Evolutionary conservation across 495 filamentous ascomycete genomes (phyloP).

Genomic region (Penicillium ucsense): DNA sequence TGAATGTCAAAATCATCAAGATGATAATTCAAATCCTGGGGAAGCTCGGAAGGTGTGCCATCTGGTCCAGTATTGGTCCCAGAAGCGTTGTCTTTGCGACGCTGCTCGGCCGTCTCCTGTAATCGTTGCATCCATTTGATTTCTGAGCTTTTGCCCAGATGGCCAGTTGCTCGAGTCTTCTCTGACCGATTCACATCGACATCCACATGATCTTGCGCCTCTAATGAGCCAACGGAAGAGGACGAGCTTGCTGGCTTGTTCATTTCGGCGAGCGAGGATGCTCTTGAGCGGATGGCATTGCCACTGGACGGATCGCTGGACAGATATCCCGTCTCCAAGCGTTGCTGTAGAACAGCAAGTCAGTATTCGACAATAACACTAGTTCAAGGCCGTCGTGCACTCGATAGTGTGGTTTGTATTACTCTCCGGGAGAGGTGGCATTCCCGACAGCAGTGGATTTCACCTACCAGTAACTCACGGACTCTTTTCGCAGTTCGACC

Average conservation of each 20-base stretch:
- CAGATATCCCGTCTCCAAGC: background rate
- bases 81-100: constrained; percentile 6
- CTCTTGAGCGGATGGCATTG: background rate
- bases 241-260: constrained; percentile 8
- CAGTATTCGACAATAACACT: background rate
- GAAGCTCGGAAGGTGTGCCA: constrained; percentile 5
- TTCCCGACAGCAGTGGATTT: too few species aligned
- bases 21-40: constrained; percentile 39
- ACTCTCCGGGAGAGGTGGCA: too few species aligned
- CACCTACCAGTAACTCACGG: constrained; percentile 21
- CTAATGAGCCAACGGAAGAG: constrained; percentile 46
- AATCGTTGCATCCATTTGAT: constrained; percentile 49
- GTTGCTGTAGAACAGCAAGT: background rate
- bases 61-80: constrained; percentile 4
- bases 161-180: constrained; percentile 39
- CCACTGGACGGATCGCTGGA: background rate
- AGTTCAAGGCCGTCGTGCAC: background rate
- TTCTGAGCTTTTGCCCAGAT: constrained; percentile 51
- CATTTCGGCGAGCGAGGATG: background rate
- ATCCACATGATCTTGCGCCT: constrained; percentile 43
- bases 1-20: constrained; percentile 43
- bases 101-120: constrained; percentile 1
- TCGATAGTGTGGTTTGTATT: background rate
- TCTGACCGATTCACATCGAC: constrained; percentile 45
- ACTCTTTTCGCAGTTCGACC: constrained; percentile 17